Evolutionary conservation across 2,329 filamentous ascomycete genomes (phyloP).

Genomic region (Phialophora verrucosa): DNA sequence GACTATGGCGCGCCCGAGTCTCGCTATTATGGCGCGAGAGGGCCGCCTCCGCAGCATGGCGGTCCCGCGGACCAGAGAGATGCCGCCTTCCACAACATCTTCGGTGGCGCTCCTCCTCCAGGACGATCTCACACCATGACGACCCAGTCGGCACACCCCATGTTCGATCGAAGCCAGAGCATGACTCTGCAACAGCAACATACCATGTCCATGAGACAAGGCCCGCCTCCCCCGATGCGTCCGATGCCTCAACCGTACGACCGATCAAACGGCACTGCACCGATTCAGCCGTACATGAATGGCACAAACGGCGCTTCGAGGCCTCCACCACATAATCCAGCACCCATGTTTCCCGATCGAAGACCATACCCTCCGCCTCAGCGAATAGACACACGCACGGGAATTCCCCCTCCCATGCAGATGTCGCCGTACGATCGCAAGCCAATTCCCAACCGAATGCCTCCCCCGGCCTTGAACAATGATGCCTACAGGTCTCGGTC

Average conservation of each 20-base stretch:
- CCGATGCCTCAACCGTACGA: conserved; percentile 54
- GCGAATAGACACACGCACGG: conserved; percentile 68
- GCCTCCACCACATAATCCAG: conserved; percentile 58
- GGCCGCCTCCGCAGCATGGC: conserved; percentile 57
- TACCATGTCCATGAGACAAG: conserved; percentile 50
- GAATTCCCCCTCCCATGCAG: conserved; percentile 44
- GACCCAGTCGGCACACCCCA: conserved; percentile 69
- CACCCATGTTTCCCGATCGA: conserved; percentile 67
- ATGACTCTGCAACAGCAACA: conserved; percentile 62
- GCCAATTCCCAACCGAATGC: conserved; percentile 61
- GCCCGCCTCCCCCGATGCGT: conserved; percentile 50
- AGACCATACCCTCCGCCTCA: conserved; percentile 75
- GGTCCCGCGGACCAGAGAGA: conserved; percentile 74
- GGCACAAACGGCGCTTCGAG: conserved; percentile 25
- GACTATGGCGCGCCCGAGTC: conserved; percentile 68
- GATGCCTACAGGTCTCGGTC: conserved; percentile 94
- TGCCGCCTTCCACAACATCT: conserved; percentile 95
- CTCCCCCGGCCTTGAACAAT: conserved; percentile 75
- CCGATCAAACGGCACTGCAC: conserved; percentile 49
- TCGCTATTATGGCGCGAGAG: conserved; percentile 59
- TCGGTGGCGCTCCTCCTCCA: conserved; percentile 81
- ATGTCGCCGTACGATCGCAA: conserved; percentile 63
- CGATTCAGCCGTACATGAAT: conserved; percentile 42
- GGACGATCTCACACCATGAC: conserved; percentile 97
- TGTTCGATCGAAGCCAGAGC: conserved; percentile 76